These are phyloP conservation scores for Kwoniella pini DNA, from an alignment of 768 basidiomycete species.

Conservation along the genomic window DNA sequence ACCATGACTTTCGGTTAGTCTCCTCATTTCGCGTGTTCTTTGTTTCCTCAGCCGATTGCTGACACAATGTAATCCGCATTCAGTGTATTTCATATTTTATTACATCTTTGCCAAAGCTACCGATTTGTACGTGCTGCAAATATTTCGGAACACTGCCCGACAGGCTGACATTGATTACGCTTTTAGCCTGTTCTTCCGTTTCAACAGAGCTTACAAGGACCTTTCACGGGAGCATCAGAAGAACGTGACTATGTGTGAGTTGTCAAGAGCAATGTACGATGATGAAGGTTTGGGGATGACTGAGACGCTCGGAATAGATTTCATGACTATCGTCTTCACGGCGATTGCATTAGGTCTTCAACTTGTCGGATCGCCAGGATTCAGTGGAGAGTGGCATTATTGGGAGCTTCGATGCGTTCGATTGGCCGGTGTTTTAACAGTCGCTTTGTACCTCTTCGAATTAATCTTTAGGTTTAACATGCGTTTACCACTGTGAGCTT, in stretches of 20 bases:
- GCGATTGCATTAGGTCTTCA: constrained; percentile 33
- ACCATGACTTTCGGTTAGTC: constrained; percentile 26
- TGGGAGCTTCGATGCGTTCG: constrained; percentile 26
- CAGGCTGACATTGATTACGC: neutral
- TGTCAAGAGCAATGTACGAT: too few species aligned
- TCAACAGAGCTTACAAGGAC: constrained; percentile 9
- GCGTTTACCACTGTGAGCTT: constrained; percentile 38
- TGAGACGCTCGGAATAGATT: too few species aligned
- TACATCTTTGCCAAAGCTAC: constrained; percentile 24
- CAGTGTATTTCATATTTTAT: constrained; percentile 31
- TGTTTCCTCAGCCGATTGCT: too few species aligned
- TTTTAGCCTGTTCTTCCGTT: constrained; percentile 16
- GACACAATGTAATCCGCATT: too few species aligned
- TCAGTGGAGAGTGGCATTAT: constrained; percentile 22
- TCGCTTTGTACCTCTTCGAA: constrained; percentile 35
- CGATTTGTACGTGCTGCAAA: constrained; percentile 20
- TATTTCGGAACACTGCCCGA: neutral
- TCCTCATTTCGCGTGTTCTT: neutral
- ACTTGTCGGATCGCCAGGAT: constrained; percentile 27
- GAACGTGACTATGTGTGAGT: constrained; percentile 41
- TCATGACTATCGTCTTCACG: constrained; percentile 36
- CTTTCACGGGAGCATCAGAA: constrained; percentile 27
- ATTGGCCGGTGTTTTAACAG: constrained; percentile 25
- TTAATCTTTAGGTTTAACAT: constrained; percentile 37
- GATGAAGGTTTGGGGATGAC: too few species aligned